Base-by-base conservation (phyloP, 176 grass and related monocot species). In the Metroxylon sagu region DNA sequence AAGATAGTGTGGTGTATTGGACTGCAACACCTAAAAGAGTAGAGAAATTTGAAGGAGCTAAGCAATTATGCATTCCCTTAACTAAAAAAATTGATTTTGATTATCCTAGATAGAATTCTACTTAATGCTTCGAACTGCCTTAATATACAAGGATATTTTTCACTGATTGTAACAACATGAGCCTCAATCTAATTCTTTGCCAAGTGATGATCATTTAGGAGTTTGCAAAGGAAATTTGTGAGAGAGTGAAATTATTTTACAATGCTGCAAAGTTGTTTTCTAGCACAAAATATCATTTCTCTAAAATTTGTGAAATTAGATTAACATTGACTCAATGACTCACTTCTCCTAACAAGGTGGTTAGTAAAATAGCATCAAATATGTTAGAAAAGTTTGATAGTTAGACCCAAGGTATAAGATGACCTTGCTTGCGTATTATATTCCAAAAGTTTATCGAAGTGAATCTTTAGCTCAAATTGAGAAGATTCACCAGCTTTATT, bases 101-200 rank as follows among this genome's bases (percentile, higher is more conserved):
- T 25, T 62, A 23, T 17, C 61, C 69, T 69, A 14, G n/a, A n/a
- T 77, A 49, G 27, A 63, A 55, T 35, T 70, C 49, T 16, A 70
- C 18, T 5, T 77, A 53, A 64, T 77, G 66, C 43, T 70, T 43
- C 23, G 17, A 30, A n/a, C 17, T 53, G 16, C 14, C 19, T 15
- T 77, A 4, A 15, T 19, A 7, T 70, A 64, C 18, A 62, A 77
- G 16, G 19, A 50, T 61, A 39, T 70, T 43, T 77, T 70, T 60
- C 3, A 16, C 61, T 31, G 5, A n/a, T 55, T 62, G 6, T 70
- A 69, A 18, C 1, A 26, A 15, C 48, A 18, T 39, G 54, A 77
- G 3, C n/a, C 3, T 16, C 8, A 30, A 51, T 62, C 50, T 39
- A 39, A 4, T 30, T 48, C 2, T 52, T 12, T 21, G 49, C 65